Base-by-base conservation (phyloP, 2,329 filamentous ascomycete species). In the Alternaria atra region DNA sequence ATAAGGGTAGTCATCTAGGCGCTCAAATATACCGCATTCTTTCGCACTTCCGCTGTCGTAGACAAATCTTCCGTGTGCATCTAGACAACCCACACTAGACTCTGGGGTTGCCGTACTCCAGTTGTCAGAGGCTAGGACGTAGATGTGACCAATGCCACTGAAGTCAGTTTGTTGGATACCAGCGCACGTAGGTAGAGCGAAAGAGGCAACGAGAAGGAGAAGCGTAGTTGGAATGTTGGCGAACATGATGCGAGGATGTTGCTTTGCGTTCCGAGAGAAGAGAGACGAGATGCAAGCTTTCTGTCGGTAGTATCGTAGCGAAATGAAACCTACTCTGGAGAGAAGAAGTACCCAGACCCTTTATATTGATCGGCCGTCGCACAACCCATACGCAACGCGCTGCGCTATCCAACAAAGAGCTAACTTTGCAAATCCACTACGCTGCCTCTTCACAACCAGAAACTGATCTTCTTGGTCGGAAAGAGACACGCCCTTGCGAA, bases 131-230 rank as follows among this genome's bases (percentile, higher is more conserved):
- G 72, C 58, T 20, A 76, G 66, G 6, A 77, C 75, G 25, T 55
- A 55, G 53, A 77, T 76, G 47, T 69, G 63, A 23, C 75, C 75
- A 27, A 66, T 56, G 54, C 75, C 75, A 6, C 64, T 68, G 58
- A 74, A 76, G 47, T 76, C 67, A n/a, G 61, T 58, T 52, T 74
- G 68, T 17, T 66, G 64, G 9, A 72, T 60, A 23, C 58, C 59
- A 2, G 71, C 71, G 12, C 62, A 58, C 5, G 66, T 55, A 32
- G 60, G 35, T 8, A 68, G 35, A 8, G 63, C 52, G n/a, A 66
- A 9, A 4, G 60, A 58, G 30, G 57, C 13, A 23, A 63, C 25
- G 20, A 63, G 15, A 47, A 61, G 27, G 12, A 67, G 34, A 25
- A 64, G 17, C 37, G 62, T 67, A 42, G 61, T 51, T 27, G 39